These are phyloP conservation scores for Trichoderma citrinoviride DNA, from an alignment of 2,329 filamentous ascomycete species.

Conservation along the genomic window DNA sequence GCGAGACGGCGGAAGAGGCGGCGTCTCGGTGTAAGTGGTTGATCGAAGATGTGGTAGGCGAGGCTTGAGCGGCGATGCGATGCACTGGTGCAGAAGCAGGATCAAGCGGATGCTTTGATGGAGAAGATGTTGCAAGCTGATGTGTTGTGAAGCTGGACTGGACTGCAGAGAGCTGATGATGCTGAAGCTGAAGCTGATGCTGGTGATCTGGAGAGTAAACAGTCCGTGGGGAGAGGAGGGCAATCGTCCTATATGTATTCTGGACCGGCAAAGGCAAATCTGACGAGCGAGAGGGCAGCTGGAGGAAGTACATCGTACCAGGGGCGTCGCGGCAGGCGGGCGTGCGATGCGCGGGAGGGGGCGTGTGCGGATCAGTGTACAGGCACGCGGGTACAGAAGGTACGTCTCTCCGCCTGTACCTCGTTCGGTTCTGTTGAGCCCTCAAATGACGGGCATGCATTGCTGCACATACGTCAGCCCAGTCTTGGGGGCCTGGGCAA, in stretches of 20 bases:
- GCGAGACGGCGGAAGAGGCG: slow-evolving; percentile 9
- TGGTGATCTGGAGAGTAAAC: slow-evolving; percentile 18
- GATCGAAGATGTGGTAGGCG: background rate
- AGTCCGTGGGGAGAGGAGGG: slow-evolving; percentile 19
- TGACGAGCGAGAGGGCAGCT: slow-evolving; percentile 28
- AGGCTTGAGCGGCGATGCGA: background rate
- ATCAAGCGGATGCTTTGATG: background rate
- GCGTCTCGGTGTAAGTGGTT: slow-evolving; percentile 19
- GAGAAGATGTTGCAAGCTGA: background rate
- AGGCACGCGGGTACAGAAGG: background rate
- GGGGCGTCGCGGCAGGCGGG: background rate
- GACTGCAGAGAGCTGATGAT: too few relatives aligned
- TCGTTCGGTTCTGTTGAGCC: background rate
- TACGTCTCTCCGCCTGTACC: too few relatives aligned
- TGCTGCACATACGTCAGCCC: slow-evolving; percentile 22
- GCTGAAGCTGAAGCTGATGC: background rate
- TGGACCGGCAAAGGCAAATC: slow-evolving; percentile 33
- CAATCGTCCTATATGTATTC: slow-evolving; percentile 33
- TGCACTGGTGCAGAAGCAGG: background rate
- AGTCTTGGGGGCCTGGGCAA: slow-evolving; percentile 6
- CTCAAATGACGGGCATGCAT: slow-evolving; percentile 9
- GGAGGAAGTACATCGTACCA: background rate
- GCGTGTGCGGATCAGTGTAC: background rate
- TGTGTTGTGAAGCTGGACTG: background rate
- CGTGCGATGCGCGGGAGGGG: background rate